These are phyloP conservation scores for Cercospora sp. DNA, from an alignment of 2,329 filamentous ascomycete genomes.

Conservation along the genomic window DNA sequence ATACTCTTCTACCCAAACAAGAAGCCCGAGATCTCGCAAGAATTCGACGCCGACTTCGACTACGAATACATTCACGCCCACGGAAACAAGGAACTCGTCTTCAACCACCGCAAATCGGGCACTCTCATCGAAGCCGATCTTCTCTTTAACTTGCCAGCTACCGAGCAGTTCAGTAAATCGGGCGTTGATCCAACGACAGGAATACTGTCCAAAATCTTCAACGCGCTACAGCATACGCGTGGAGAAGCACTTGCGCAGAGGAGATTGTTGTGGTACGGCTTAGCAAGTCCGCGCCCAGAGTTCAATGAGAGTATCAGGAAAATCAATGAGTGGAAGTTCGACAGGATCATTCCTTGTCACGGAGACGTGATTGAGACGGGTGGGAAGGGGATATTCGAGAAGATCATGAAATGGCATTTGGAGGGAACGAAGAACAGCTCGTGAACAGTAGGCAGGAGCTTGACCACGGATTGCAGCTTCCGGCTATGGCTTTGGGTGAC, in stretches of 20 bases:
- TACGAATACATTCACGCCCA: conserved; percentile 79
- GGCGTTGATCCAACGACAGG: conserved; percentile 58
- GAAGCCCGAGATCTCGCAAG: conserved; percentile 59
- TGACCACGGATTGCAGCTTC: neutral
- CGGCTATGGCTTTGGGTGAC: neutral
- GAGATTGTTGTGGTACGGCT: conserved; percentile 77
- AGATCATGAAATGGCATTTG: conserved; percentile 83
- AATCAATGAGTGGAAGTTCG: conserved; percentile 81
- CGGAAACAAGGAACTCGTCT: conserved; percentile 82
- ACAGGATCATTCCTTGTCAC: conserved; percentile 85
- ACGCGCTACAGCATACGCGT: conserved; percentile 59
- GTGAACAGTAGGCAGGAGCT: neutral
- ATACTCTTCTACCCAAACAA: conserved; percentile 57
- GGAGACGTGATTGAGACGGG: conserved; percentile 79
- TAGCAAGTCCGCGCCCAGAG: conserved; percentile 63
- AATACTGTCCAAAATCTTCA: conserved; percentile 60
- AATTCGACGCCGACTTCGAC: conserved; percentile 86
- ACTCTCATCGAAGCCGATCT: conserved; percentile 88
- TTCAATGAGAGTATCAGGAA: conserved; percentile 69
- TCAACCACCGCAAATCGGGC: conserved; percentile 75
- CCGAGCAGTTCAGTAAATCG: conserved; percentile 71
- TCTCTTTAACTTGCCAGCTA: conserved; percentile 85
- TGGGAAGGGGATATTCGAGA: conserved; percentile 74
- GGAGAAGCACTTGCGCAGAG: conserved; percentile 72
- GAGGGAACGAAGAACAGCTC: conserved; percentile 44